Conservation (phyloP, 2,329 filamentous ascomycete species). For the Ceratocystis cubensis region DNA sequence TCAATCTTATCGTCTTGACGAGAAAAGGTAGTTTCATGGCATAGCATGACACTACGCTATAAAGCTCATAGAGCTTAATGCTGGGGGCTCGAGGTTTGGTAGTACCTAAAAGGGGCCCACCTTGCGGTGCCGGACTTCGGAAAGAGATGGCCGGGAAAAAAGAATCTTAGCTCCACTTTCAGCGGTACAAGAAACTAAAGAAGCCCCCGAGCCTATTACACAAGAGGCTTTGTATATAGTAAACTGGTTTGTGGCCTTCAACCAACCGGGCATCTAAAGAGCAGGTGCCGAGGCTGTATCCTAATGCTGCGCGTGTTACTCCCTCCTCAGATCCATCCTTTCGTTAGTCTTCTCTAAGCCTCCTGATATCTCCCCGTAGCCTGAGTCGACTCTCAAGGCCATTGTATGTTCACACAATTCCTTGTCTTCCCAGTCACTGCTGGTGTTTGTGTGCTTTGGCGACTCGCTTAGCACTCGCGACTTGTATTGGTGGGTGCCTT, state of each 20-base stretch:
- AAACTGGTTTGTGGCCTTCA: too few relatives aligned
- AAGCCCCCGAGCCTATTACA: neutral
- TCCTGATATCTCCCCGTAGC: constrained; percentile 9
- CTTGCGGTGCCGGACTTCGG: neutral
- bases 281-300: too few relatives aligned
- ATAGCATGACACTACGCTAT: neutral
- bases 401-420: neutral
- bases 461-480: neutral
- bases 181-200: neutral
- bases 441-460: neutral
- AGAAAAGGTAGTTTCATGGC: neutral
- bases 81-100: neutral
- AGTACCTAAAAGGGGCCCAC: neutral
- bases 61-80: neutral
- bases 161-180: neutral
- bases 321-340: neutral
- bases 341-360: neutral
- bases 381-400: constrained; percentile 18
- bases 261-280: too few relatives aligned
- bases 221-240: too few relatives aligned
- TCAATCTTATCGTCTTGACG: neutral
- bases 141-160: neutral
- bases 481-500: neutral
- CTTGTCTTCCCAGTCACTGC: neutral
- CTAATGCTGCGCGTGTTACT: too few relatives aligned